Conservation (phyloP, 2,329 filamentous ascomycete genomes). For the Aspergillus aculeatus region DNA sequence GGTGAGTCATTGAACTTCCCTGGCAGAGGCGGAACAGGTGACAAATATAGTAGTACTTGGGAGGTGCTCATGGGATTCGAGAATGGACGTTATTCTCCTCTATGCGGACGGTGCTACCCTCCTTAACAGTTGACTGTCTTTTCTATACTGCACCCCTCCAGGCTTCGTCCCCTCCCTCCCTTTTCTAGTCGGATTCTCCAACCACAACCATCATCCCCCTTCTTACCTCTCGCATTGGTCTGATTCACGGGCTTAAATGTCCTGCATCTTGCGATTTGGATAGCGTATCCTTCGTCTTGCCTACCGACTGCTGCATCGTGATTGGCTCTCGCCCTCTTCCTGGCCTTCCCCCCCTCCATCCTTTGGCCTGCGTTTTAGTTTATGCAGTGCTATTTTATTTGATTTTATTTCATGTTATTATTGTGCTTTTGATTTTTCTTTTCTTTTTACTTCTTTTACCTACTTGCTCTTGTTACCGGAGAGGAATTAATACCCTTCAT, state of each 20-base stretch:
- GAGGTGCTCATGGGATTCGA: slow-evolving; percentile 26
- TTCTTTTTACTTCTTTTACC: too few species aligned
- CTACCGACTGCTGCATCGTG: slow-evolving; percentile 16
- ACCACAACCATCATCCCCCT: slow-evolving; percentile 8
- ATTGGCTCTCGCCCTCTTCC: slow-evolving; percentile 25
- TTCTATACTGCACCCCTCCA: slow-evolving; percentile 12
- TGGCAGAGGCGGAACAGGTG: slow-evolving; percentile 21
- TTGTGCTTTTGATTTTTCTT: too few species aligned
- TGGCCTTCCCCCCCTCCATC: slow-evolving; percentile 24
- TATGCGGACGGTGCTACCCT: slow-evolving; percentile 26
- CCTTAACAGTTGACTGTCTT: slow-evolving; percentile 16
- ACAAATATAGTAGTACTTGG: slow-evolving; percentile 26
- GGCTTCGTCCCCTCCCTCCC: neutral
- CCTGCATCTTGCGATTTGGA: slow-evolving; percentile 15
- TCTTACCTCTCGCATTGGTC: neutral
- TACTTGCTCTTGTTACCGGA: neutral
- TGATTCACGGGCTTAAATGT: neutral
- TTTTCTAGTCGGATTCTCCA: neutral
- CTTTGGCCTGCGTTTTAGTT: slow-evolving; percentile 4
- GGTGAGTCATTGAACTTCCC: slow-evolving; percentile 25
- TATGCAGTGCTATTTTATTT: neutral
- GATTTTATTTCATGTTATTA: neutral
- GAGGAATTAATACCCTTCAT: neutral
- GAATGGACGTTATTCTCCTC: slow-evolving; percentile 18
- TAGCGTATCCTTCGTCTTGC: slow-evolving; percentile 5